Percentiles rank a stretch among this genome's conserved stretches.
phyloP scores from a whole-genome alignment of 148 eudicot species.

The Rhododendron molle region DNA sequence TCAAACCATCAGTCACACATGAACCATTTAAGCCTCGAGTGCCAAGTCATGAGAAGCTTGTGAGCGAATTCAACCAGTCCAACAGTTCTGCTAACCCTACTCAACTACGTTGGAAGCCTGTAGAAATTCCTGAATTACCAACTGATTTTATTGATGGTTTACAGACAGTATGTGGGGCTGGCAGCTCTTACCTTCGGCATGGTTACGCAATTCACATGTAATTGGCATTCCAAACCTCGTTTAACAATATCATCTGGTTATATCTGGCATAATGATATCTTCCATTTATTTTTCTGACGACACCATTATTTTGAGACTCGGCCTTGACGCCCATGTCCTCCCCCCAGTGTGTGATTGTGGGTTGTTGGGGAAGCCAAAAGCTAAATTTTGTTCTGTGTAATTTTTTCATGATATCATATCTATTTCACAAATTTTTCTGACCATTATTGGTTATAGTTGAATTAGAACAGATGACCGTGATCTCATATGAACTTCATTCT shows the following conservation, averaged over 20 bases:
- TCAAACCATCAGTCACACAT: conserved; percentile 95
- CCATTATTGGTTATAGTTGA: neutral
- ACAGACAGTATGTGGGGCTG: conserved; percentile 85
- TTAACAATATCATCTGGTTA: neutral
- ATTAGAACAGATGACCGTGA: neutral
- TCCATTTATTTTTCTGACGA: neutral
- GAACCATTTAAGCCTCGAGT: conserved; percentile 82
- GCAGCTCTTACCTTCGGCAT: conserved; percentile 91
- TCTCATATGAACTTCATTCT: neutral
- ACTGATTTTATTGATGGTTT: conserved; percentile 86
- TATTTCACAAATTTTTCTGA: neutral
- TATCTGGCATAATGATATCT: neutral
- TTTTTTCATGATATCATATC: neutral
- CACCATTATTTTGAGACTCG: neutral
- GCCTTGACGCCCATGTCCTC: neutral
- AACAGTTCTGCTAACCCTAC: conserved; percentile 90
- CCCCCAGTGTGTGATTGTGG: neutral
- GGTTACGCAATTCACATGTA: conserved; percentile 98
- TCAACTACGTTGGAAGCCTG: conserved; percentile 91
- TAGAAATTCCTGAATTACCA: conserved; percentile 55
- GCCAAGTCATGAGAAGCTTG: conserved; percentile 65
- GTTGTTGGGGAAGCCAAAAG: neutral
- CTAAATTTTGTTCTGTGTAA: neutral
- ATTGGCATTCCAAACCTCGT: conserved; percentile 25
- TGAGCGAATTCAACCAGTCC: conserved; percentile 68